A percentile compares a stretch with the other conserved stretches of the same genome.
Conservation (phyloP, 2,329 filamentous ascomycete species). For the Pochonia chlamydosporia region DNA sequence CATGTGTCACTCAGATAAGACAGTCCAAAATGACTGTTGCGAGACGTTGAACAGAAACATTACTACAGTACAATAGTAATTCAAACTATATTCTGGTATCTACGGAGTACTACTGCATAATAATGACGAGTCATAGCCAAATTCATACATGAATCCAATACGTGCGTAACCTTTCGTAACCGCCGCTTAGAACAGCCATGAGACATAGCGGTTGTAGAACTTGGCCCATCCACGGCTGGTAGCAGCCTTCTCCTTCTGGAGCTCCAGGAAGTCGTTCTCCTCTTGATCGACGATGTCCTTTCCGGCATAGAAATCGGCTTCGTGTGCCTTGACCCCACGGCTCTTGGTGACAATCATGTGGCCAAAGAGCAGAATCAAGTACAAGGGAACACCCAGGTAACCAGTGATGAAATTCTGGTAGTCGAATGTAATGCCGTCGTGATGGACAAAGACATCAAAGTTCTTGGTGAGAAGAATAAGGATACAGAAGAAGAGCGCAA, state of each 20-base stretch:
- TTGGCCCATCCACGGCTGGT: slow-evolving; percentile 20
- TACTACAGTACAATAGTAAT: neutral
- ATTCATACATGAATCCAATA: neutral
- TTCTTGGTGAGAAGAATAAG: slow-evolving; percentile 79
- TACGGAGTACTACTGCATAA: neutral
- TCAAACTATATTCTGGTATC: neutral
- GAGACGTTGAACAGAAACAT: neutral
- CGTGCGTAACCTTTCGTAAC: neutral
- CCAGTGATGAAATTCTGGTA: slow-evolving; percentile 74
- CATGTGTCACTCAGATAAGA: too few relatives aligned
- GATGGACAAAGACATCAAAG: slow-evolving; percentile 62
- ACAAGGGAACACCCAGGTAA: slow-evolving; percentile 72
- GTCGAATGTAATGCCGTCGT: slow-evolving; percentile 51
- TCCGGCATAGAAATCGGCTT: slow-evolving; percentile 65
- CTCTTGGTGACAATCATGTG: slow-evolving; percentile 55
- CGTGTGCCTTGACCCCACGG: slow-evolving; percentile 47
- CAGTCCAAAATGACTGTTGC: too few relatives aligned
- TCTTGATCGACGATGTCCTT: slow-evolving; percentile 70
- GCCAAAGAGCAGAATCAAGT: slow-evolving; percentile 62
- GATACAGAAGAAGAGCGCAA: slow-evolving; percentile 63
- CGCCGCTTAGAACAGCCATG: slow-evolving; percentile 29
- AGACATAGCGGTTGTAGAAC: slow-evolving; percentile 31
- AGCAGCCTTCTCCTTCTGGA: slow-evolving; percentile 22
- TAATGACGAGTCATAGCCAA: neutral
- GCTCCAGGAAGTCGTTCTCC: slow-evolving; percentile 60